Base-by-base conservation (phyloP, 495 filamentous ascomycete genomes). In the Penicillium parvum region DNA sequence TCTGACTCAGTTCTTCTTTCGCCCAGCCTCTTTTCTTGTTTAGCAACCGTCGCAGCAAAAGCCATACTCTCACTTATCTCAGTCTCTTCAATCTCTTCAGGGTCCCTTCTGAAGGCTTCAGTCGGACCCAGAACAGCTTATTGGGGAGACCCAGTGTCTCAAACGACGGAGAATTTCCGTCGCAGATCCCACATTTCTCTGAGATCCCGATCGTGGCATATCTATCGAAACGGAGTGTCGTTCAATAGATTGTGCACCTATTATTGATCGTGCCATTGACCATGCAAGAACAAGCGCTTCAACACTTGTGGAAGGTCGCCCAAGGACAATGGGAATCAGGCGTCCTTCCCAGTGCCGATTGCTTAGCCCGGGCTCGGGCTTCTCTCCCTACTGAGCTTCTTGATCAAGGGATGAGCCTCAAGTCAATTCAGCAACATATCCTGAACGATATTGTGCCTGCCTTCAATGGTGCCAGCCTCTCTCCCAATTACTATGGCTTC, bases 401-500 rank as follows among this genome's bases (percentile, higher is more conserved):
- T 9, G 44, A 59, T 4, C 35, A 50, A 1, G 79, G 78, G 22
- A 45, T 65, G 9, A 76, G 72, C 3, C 62, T 77, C 10, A 63
- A 72, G 32, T 42, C 48, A 9, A 62, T 70, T 7, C 66, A 68
- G 20, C 40, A 53, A 12, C 79, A 84, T 45, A 57, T 90, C 14
- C 39, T 77, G n/a, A 29, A 68, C 16, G 72, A 81, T 47, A 72
- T 90, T 41, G 73, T 81, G 14, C 84, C 86, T 0, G 82, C 72
- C 4, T 75, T 91, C 41, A 84, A 83, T 48, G 68, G 62, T 12
- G 65, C 76, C 64, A 77, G 75, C 61, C 66, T 81, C 52, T 75
- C 79, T 50, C 59, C 79, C 21, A 72, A 74, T 45, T 97, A 95
- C 70, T 92, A 85, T 63, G 90, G 88, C 17, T 95, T 96, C 55